Evolutionary conservation across 768 basidiomycete species (phyloP), one percentile per base, ranked within the genome.

Genomic region (Mycena amicta): DNA sequence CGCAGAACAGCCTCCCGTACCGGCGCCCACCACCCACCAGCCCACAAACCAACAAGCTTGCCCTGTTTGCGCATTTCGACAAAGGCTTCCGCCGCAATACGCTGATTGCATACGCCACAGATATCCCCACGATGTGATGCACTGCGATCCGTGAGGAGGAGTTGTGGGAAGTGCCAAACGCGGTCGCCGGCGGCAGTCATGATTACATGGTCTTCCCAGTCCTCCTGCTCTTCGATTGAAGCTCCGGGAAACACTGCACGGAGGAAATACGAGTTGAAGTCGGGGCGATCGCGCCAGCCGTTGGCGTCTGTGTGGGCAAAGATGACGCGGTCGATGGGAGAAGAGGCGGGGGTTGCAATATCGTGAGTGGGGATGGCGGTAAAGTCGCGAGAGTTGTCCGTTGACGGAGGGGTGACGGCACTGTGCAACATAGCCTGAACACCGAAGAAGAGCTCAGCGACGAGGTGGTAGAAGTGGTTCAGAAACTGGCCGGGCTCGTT

Each of bases 401-500:
- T 31, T 23, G 58, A 47, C n/a, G 62, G 61, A 23, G 33, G 47
- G 26, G 62, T 57, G 56, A 69, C 80, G 5, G 85, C 78, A 29
- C 86, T 85, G 39, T 77, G 74, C 86, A 86, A 90, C 65, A 90
- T 81, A 2, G 89, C 81, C 82, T 89, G 90, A 3, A 82, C 72
- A 31, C 91, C 92, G 27, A 93, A 74, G 55, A 91, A 74, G 50
- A 91, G 83, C 68, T 94, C 92, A 0, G 88, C 92, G 31, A 87
- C 88, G n/a, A 92, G 87, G 71, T 93, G 92, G 72, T 93, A 93
- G 70, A 93, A 93, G 69, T 93, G 92, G 46, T 77, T 74, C 22
- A 93, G 79, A 79, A 93, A 89, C 66, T 92, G 89, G 3, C 70
- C 53, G 0, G 90, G 88, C 60, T 91, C 90, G 68, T 89, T 89